Base-by-base conservation (phyloP, 2,329 filamentous ascomycete genomes). In the Nigrospora osmanthi region DNA sequence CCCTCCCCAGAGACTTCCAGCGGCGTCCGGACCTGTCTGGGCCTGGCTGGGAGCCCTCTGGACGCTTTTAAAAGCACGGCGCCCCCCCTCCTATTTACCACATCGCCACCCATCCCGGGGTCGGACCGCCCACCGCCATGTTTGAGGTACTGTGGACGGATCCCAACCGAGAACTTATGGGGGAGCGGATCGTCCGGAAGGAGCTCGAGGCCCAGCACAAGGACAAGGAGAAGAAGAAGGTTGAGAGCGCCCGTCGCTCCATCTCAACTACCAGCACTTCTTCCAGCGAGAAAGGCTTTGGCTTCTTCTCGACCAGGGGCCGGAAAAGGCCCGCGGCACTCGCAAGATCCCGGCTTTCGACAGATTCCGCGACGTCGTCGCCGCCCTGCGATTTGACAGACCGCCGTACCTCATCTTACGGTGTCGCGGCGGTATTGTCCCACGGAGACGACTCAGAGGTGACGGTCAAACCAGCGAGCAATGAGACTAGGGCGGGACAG, bases 81-180 rank as follows among this genome's bases (percentile, higher is more conserved):
- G 7, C 2, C 23, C 23, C 9, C 9, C 23, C 23, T 28, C 7
- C 23, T 28, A 28, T 28, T 28, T 28, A 6, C 9, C 23, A 28
- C 23, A 28, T 28, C 9, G 23, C 7, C 23, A 10, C 23, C 23
- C 23, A 28, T 28, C 23, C 23, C 23, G 23, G 23, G 23, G 23
- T 28, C 23, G 23, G 23, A 28, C 34, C 34, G 3, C 15, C 11
- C 34, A 16, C 34, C 6, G 15, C 13, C 40, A 81, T 81, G 77
- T 80, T 78, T 56, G 75, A 80, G 55, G 72, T 80, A 31, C 62
- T 76, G 39, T 81, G 77, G 77, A 75, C 74, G 4, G 76, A 80
- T 46, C 73, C 72, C 17, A 65, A 73, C 41, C 63, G 67, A 46
- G 73, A 80, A 59, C 66, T 70, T 10, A 68, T 79, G 14, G 73